Percentiles rank a stretch among this genome's conserved stretches.
These are phyloP conservation scores for Lathyrus tuberosus DNA, from an alignment of 306 rosid species.

Conservation along the genomic window DNA sequence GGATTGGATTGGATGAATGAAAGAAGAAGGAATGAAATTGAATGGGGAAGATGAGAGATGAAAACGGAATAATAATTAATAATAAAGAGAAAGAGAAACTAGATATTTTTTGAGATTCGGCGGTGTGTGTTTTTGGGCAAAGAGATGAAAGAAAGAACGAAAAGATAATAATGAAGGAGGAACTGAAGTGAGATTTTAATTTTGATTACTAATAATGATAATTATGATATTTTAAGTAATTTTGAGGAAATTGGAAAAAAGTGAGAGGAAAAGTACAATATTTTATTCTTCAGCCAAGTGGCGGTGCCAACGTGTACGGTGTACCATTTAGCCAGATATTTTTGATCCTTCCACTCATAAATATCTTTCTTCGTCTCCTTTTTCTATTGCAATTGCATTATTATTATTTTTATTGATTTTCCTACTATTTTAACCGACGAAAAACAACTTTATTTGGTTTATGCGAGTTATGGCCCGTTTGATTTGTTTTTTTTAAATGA, in stretches of 20 bases:
- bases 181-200: background rate
- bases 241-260: conserved; percentile 3
- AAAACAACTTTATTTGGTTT: too few relatives aligned
- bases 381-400: too few relatives aligned
- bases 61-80: background rate
- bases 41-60: background rate
- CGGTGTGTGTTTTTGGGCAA: conserved; percentile 7
- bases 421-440: too few relatives aligned
- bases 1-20: background rate
- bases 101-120: conserved; percentile 39
- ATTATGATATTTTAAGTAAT: background rate
- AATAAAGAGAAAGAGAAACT: background rate
- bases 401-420: too few relatives aligned
- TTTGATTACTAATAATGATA: background rate
- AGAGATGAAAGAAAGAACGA: background rate
- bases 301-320: conserved; percentile 49
- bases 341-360: conserved; percentile 34
- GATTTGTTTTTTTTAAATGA: too few relatives aligned
- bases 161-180: background rate
- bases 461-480: too few relatives aligned
- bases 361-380: conserved; percentile 24
- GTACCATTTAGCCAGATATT: conserved; percentile 47
- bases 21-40: background rate
- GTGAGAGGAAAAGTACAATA: conserved; percentile 45
- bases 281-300: conserved; percentile 36